phyloP scores from a whole-genome alignment of 768 basidiomycete species.

The Russula compacta region DNA sequence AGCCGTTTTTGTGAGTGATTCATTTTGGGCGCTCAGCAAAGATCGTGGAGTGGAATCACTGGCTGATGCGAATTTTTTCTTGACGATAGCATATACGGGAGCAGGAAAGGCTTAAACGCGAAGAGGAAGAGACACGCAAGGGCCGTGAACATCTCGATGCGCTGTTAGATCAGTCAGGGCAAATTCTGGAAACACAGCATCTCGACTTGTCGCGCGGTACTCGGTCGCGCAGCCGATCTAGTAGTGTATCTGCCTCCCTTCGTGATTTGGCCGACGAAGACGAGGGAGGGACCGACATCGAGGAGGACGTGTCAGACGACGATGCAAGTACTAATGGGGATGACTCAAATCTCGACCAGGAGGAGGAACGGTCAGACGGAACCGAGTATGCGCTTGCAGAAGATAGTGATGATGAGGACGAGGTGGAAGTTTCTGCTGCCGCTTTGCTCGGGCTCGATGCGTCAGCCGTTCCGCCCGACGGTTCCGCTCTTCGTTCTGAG shows the following conservation, averaged over 20 bases:
- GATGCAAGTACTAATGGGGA: constrained; percentile 23
- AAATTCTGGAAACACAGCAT: constrained; percentile 78
- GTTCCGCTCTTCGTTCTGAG: not conserved
- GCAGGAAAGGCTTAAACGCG: constrained; percentile 48
- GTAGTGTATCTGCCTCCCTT: constrained; percentile 27
- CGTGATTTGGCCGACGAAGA: constrained; percentile 17
- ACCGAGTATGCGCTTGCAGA: constrained; percentile 19
- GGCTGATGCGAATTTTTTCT: not conserved
- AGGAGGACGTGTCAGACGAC: constrained; percentile 24
- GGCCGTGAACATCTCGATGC: constrained; percentile 85
- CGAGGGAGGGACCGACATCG: constrained; percentile 17
- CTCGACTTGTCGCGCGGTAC: constrained; percentile 51
- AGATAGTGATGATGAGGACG: constrained; percentile 32
- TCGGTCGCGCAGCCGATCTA: constrained; percentile 47
- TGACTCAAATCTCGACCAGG: not conserved
- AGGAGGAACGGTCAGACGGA: constrained; percentile 24
- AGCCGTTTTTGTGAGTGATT: constrained; percentile 62
- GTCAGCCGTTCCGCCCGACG: not conserved
- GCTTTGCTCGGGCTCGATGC: constrained; percentile 4
- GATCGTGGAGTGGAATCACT: not conserved
- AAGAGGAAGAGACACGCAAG: constrained; percentile 68
- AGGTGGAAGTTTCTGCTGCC: constrained; percentile 17
- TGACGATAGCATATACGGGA: constrained; percentile 59
- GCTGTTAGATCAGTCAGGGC: constrained; percentile 82
- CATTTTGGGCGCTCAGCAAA: not conserved